Percentiles rank a stretch among this genome's conserved stretches.
These are phyloP conservation scores for Mycena floridula DNA, from an alignment of 768 basidiomycete genomes.

Conservation along the genomic window DNA sequence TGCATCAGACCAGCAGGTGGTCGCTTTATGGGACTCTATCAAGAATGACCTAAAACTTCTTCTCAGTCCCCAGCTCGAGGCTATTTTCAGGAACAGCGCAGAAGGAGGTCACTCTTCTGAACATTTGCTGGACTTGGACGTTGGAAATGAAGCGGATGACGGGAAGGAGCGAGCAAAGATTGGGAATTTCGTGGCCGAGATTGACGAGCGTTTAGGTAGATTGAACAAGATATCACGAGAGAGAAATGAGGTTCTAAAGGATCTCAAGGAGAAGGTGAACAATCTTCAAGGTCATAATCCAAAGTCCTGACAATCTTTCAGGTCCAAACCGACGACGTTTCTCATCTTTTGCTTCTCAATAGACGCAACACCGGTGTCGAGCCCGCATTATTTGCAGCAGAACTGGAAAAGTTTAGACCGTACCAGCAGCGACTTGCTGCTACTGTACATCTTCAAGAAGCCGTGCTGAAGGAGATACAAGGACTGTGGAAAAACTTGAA, in stretches of 20 bases:
- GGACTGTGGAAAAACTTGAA: conserved; percentile 69
- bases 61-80: conserved; percentile 53
- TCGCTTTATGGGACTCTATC: conserved; percentile 65
- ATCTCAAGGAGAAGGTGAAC: conserved; percentile 89
- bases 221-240: conserved; percentile 83
- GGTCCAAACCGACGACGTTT: conserved; percentile 96
- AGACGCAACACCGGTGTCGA: conserved; percentile 80
- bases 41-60: conserved; percentile 59
- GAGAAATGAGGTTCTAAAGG: conserved; percentile 81
- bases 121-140: conserved; percentile 6
- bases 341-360: conserved; percentile 87
- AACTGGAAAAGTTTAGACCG: conserved; percentile 93
- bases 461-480: conserved; percentile 67
- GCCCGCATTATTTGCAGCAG: conserved; percentile 82
- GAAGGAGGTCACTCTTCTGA: conserved; percentile 33
- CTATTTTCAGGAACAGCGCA: conserved; percentile 51
- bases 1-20: conserved; percentile 72
- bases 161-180: conserved; percentile 67
- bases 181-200: conserved; percentile 57
- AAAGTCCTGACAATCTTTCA: conserved; percentile 23
- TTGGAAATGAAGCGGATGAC: conserved; percentile 54
- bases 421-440: conserved; percentile 79
- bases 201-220: conserved; percentile 72
- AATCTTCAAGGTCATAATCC: neutral
- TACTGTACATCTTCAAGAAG: conserved; percentile 73